Base-by-base conservation (phyloP, 108 stramenopile species). In the Mediolabrus comicus region DNA sequence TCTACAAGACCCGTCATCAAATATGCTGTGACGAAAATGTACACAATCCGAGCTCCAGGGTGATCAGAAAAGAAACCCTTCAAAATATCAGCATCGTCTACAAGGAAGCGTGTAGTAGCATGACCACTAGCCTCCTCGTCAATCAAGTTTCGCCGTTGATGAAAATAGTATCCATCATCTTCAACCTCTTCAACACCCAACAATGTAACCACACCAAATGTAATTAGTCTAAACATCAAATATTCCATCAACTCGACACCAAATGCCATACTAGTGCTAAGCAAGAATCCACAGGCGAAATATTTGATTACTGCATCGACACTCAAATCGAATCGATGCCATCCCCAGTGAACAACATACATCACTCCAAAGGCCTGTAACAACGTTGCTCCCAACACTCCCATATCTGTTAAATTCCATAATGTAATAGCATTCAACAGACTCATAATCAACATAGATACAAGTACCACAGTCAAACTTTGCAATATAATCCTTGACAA, bases 231-330 rank as follows among this genome's bases (percentile, higher is more conserved):
- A 11, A 91, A 53, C 4, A 73, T 38, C 6, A 90, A 46, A 10
- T 78, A 82, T 22, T 83, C 38, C 8, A 89, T 12, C 11, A 91
- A 31, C 49, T 95, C 90, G 19, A 83, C 85, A 13, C 78, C 74
- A 13, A 95, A 67, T 0, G 90, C 89, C 78, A 91, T 51, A 3
- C 86, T 77, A 4, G 86, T 90, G 35, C 84, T 82, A 31, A 92
- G 53, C 10, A 82, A 70, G 62, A 95, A 90, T 11, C 93, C 93
- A 32, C 67, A 73, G 3, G 87, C 81, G 79, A 91, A 91, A 73
- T 71, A 89, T 60, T 95, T 95, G 65, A 95, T 82, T 33, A 90
- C 64, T 6, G 88, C 88, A 84, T 95, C 93, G 10, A 90, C 39
- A 53, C 83, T 83, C 14, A 95, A 64, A 62, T 95, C 87, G 35